Evolutionary conservation across 176 grass and related monocot genomes (phyloP).

Genomic region (Eremochloa ophiuroides): DNA sequence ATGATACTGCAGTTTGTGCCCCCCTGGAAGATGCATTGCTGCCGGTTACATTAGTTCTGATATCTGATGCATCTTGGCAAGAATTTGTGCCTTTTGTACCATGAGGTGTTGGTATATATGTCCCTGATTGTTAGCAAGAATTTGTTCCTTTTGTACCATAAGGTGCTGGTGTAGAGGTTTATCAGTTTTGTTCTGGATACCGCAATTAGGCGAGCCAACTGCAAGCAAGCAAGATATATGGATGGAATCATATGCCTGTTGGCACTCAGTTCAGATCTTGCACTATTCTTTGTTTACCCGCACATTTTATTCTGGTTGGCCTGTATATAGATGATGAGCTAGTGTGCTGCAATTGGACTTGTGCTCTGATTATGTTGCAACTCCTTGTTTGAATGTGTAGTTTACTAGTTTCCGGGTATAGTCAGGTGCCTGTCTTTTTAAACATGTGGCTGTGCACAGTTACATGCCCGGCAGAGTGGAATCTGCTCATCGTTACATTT

Average conservation of each 20-base stretch:
- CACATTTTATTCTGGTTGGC: background rate
- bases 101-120: no score
- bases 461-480: conserved; percentile 26
- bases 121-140: no score
- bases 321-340: background rate
- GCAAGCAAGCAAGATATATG: background rate
- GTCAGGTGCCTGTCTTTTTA: conserved; percentile 24
- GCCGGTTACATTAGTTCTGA: background rate
- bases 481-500: conserved; percentile 26
- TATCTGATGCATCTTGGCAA: background rate
- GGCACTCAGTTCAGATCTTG: background rate
- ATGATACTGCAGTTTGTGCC: background rate
- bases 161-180: background rate
- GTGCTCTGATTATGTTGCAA: background rate
- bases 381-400: background rate
- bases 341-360: background rate
- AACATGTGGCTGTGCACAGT: conserved; percentile 10
- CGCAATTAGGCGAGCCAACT: background rate
- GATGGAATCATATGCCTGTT: background rate
- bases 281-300: background rate
- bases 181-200: background rate
- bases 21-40: background rate
- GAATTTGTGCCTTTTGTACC: background rate
- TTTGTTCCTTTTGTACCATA: background rate
- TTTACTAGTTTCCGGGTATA: background rate